Conservation (phyloP, 1,284 basidiomycete genomes). For the Leccinum solheimii region DNA sequence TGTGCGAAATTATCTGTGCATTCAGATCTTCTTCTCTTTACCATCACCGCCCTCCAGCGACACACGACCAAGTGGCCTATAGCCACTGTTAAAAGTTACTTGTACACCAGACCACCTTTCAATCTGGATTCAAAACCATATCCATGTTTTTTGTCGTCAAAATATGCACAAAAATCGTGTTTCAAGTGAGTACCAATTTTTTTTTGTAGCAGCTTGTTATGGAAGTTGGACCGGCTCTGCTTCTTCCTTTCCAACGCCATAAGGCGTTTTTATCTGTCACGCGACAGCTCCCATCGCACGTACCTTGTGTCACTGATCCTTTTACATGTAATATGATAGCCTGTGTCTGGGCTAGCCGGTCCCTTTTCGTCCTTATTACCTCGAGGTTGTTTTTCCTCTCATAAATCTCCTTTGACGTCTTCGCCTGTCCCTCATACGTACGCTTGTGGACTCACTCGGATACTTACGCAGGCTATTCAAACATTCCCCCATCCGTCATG, state of each 20-base stretch:
- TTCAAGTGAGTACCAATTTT: conserved; percentile 40
- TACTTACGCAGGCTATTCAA: conserved; percentile 49
- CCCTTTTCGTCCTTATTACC: conserved; percentile 14
- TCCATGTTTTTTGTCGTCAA: conserved; percentile 49
- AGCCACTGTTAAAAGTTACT: conserved; percentile 26
- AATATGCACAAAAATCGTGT: conserved; percentile 53
- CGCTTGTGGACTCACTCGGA: conserved; percentile 25
- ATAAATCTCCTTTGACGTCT: conserved; percentile 29
- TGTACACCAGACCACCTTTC: conserved; percentile 25
- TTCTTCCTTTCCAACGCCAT: conserved; percentile 29
- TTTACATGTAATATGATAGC: conserved; percentile 40
- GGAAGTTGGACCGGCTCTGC: conserved; percentile 24
- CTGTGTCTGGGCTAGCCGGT: conserved; percentile 12
- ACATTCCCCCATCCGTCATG: conserved; percentile 61
- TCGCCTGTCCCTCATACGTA: conserved; percentile 26
- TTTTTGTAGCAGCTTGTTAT: conserved; percentile 26
- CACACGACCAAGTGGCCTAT: conserved; percentile 34
- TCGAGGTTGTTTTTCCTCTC: conserved; percentile 16
- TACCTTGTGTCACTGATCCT: conserved; percentile 35
- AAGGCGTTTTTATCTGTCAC: conserved; percentile 35
- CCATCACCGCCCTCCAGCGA: conserved; percentile 36
- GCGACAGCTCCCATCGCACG: conserved; percentile 38
- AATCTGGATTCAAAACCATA: conserved; percentile 50
- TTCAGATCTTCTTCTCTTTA: conserved; percentile 23
- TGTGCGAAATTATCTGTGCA: conserved; percentile 22